Evolutionary conservation across 306 rosid genomes (phyloP), one percentile per base, ranked within the genome.

Genomic region (Sicyos edulis): DNA sequence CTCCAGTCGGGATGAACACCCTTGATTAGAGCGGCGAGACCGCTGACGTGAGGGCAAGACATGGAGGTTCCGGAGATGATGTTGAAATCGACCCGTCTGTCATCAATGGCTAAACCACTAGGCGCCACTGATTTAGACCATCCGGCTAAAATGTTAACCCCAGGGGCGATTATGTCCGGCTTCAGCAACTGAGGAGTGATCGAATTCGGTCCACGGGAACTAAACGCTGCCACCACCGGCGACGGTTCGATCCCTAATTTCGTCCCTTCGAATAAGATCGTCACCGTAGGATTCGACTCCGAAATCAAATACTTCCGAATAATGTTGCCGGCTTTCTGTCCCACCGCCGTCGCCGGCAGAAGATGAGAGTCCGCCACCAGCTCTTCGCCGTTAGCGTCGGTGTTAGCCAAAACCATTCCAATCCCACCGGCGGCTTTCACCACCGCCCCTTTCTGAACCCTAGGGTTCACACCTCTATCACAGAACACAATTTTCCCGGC

Each of bases 1-100:
- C 88, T 88, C 97, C 97, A 92, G 1, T 89, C 86, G 12, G 88
- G 96, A 60, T 84, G 90, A 54, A 71, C 79, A 1, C 86, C 86
- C 73, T 89, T 92, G 40, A 89, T 57, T 16, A 92, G 63, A 7
- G 89, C 95, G 0, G 91, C 95, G 44, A 92, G 64, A 1, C 95
- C 97, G 7, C 96, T 92, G 24, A 82, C 88, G 73, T 89, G 97
- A 6, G 97, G 97, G 51, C 97, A 92, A n/a, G 96, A 81, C 97
- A 92, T 92, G 15, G 97, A 92, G 63, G 97, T 92, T 4, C 97
- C 97, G 0, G 95, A 87, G 19, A 87, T 68, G 26, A 92, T 86
- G 84, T 92, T 89, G 88, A 89, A 92, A 1, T 81, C 85, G 74
- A 88, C 97, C 29, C 90, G 96, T 78, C 96, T 78, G 5, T n/a